phyloP scores from a whole-genome alignment of 2,329 filamentous ascomycete genomes.

The Penicillium psychrosexuale region DNA sequence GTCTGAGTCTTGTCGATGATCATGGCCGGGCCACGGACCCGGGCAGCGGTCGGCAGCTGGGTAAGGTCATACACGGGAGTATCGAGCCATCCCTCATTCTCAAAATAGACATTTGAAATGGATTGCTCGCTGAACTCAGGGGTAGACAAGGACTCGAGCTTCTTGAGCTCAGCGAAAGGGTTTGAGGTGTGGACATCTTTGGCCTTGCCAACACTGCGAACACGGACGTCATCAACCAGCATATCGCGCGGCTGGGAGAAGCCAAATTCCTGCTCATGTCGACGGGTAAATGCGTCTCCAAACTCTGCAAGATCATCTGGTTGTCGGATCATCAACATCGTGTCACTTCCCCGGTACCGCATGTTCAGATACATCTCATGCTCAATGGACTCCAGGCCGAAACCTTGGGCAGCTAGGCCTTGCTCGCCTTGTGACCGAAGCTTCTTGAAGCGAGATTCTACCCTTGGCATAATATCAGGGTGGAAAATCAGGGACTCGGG shows the following conservation, averaged over 20 bases:
- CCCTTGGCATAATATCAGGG: background rate
- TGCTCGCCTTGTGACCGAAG: too few species aligned
- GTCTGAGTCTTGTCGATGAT: slow-evolving; percentile 70
- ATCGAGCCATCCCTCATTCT: too few species aligned
- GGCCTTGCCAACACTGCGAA: background rate
- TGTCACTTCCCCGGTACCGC: background rate
- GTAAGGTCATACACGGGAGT: too few species aligned
- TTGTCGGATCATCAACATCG: background rate
- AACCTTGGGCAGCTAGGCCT: background rate
- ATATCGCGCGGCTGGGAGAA: background rate
- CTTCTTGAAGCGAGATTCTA: too few species aligned
- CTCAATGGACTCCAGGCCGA: background rate
- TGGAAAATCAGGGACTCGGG: background rate
- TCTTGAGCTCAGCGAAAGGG: background rate
- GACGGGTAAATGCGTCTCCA: background rate
- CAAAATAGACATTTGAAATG: too few species aligned
- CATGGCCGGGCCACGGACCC: slow-evolving; percentile 36
- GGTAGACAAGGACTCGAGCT: too few species aligned
- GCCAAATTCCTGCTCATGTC: background rate
- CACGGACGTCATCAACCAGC: background rate
- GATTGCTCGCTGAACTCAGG: too few species aligned
- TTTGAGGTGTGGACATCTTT: background rate
- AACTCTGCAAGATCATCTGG: background rate
- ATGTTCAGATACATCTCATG: background rate
- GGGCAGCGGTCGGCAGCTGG: slow-evolving; percentile 9